Evolutionary conservation across 1,139 yeast species (phyloP), one percentile per base, ranked within the genome.

Genomic region (Hyphopichia burtonii): DNA sequence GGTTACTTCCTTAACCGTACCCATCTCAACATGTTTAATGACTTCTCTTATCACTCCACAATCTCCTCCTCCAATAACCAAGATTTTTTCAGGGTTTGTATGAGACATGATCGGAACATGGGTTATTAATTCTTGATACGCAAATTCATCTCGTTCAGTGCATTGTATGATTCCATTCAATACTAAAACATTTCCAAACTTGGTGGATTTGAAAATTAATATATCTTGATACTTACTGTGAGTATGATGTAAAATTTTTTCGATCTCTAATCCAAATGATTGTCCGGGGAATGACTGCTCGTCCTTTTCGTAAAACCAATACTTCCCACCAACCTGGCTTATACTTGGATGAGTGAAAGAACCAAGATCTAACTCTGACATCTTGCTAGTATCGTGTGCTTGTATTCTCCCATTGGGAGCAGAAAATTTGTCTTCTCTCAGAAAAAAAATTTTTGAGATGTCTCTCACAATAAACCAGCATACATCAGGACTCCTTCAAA

Each of bases 11-110:
- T 86, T 85, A 27, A 91, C 83, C 39, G 75, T 61, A 1, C 73
- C 72, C 19, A 55, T 52, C 8, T 62, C 63, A 31, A 67, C 58
- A 65, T 91, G 97, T 66, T 91, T 89, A 49, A 86, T 79, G 32
- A 87, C 76, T 65, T 88, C 96, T 54, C 96, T 77, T 39, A 88
- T 72, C 16, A 89, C 96, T 46, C 96, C 96, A 52, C 96, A 95
- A 64, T 88, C 96, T 34, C 96, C 96, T 25, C 96, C 96, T 30
- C 96, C 96, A 53, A 88, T 87, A 38, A 88, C 96, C 46, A 88
- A 76, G 16, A 88, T 95, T 44, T 75, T 77, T 58, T 78, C 77
- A 15, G 96, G 96, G 42, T 70, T 61, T 31, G 83, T 80, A 62
- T 88, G 96, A 17, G 86, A 70, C 79, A 83, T 80, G 48, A 88